A percentile compares a stretch with the other conserved stretches of the same genome.
Evolutionary conservation across 2,329 filamentous ascomycete species (phyloP).

Genomic region (Magnaporthales sp.): DNA sequence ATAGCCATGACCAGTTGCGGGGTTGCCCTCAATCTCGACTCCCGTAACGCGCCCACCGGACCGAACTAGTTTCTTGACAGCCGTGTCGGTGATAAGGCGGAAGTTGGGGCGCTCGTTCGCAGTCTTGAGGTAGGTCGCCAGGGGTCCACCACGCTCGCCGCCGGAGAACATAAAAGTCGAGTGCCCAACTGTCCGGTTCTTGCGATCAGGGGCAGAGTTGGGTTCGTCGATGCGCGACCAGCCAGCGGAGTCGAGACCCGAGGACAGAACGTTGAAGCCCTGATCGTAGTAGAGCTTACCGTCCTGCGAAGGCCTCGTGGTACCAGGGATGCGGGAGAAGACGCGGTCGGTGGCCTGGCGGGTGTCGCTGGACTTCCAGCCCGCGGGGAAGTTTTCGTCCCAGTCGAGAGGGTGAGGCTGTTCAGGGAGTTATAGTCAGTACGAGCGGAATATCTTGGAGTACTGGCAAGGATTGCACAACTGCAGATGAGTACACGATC

Average conservation of each 20-base stretch:
- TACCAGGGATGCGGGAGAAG: conserved; percentile 64
- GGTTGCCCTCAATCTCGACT: conserved; percentile 46
- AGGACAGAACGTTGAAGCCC: conserved; percentile 53
- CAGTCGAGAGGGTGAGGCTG: conserved; percentile 52
- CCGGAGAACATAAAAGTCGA: conserved; percentile 55
- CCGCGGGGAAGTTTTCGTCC: conserved; percentile 62
- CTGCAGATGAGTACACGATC: background rate
- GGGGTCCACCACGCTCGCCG: conserved; percentile 54
- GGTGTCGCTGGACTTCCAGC: conserved; percentile 62
- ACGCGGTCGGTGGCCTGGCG: conserved; percentile 48
- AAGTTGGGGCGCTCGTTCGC: conserved; percentile 48
- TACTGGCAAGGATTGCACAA: conserved; percentile 16
- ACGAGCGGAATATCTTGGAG: too few species aligned
- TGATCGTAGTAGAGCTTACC: conserved; percentile 58
- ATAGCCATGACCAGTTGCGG: conserved; percentile 40
- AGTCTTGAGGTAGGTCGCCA: conserved; percentile 56
- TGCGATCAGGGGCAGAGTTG: conserved; percentile 46
- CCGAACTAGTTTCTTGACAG: conserved; percentile 50
- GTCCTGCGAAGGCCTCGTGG: conserved; percentile 56
- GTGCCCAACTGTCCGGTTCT: conserved; percentile 52
- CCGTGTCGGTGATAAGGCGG: conserved; percentile 50
- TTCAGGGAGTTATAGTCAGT: conserved; percentile 1
- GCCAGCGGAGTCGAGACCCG: conserved; percentile 47
- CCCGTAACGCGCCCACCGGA: conserved; percentile 48
- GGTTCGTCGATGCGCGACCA: conserved; percentile 50